Evolutionary conservation across 805 yeast genomes (phyloP).

Genomic region (Candida xyloterini): DNA sequence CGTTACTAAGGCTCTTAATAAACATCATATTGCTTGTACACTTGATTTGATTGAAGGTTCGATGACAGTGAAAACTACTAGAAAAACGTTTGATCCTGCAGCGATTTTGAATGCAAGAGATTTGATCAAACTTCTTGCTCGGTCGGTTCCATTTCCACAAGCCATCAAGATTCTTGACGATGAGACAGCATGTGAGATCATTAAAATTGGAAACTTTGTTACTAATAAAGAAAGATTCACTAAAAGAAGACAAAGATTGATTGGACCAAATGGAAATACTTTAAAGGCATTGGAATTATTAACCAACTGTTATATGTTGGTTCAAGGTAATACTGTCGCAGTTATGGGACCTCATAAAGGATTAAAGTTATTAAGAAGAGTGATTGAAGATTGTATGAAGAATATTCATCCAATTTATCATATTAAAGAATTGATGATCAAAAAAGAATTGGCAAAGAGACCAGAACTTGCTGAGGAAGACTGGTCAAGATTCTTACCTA

Average conservation of each 20-base stretch:
- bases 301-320: constrained; percentile 93
- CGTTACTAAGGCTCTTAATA: constrained; percentile 75
- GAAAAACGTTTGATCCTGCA: constrained; percentile 95
- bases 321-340: constrained; percentile 96
- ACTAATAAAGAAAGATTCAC: constrained; percentile 90
- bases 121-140: constrained; percentile 84
- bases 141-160: constrained; percentile 97
- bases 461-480: constrained; percentile 95
- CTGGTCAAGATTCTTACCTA: constrained; percentile 95
- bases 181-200: constrained; percentile 92
- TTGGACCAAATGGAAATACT: constrained; percentile 97
- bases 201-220: constrained; percentile 88
- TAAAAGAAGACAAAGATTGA: constrained; percentile 92
- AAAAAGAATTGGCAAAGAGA: constrained; percentile 88
- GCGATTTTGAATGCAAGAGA: constrained; percentile 92
- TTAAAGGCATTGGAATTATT: constrained; percentile 90
- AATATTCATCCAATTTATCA: constrained; percentile 97
- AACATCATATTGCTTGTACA: constrained; percentile 74
- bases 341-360: constrained; percentile 97
- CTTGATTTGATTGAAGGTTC: constrained; percentile 93
- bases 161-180: constrained; percentile 89
- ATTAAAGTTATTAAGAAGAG: constrained; percentile 84
- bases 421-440: constrained; percentile 95
- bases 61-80: constrained; percentile 93
- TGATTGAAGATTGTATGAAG: constrained; percentile 96